Evolutionary conservation across 148 eudicot genomes (phyloP), one percentile per base, ranked within the genome.

Genomic region (Cornus florida): DNA sequence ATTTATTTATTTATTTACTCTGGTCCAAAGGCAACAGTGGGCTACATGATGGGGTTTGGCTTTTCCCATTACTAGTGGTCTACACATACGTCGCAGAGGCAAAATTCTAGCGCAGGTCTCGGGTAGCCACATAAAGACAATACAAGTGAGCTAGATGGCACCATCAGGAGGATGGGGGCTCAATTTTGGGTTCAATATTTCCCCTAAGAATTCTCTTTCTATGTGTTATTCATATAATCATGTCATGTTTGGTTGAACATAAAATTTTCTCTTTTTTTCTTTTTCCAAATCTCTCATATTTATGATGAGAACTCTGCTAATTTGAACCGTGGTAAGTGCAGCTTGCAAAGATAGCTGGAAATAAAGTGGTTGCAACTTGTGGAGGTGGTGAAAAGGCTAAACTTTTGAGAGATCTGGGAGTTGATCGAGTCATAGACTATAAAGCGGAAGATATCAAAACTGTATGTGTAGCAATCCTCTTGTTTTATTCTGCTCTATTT

Each of bases 341-440:
- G 98, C 92, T 95, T 78, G 99, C 97, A 72, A 95, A 95, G 84
- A 77, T 95, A 85, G 92, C 94, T 82, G 99, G 99, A 84, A 95
- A 95, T 84, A 95, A 82, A 84, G 94, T 93, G 64, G 87, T 95
- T 72, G 99, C 99, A 71, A 95, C 99, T 50, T 95, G 99, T 80
- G 99, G 99, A 84, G 98, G 98, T 67, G 82, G 86, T 85, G 97
- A 89, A 73, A 93, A 95, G 90, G 95, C 98, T 60, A 75, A 23
- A 69, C 88, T 91, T 75, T 79, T 95, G 87, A 92, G 84, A 83
- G 83, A 82, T 78, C 82, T 95, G 85, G 97, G 97, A 82, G 99
- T 88, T 84, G 98, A 95, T 85, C 92, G 98, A 75, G 95, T 95
- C 79, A 95, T 95, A 71, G 91, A 95, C 89, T 95, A 95, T 78